A percentile compares a stretch with the other conserved stretches of the same genome.
Evolutionary conservation across 805 yeast species (phyloP).

Genomic region (Myxozyma melibiosi): DNA sequence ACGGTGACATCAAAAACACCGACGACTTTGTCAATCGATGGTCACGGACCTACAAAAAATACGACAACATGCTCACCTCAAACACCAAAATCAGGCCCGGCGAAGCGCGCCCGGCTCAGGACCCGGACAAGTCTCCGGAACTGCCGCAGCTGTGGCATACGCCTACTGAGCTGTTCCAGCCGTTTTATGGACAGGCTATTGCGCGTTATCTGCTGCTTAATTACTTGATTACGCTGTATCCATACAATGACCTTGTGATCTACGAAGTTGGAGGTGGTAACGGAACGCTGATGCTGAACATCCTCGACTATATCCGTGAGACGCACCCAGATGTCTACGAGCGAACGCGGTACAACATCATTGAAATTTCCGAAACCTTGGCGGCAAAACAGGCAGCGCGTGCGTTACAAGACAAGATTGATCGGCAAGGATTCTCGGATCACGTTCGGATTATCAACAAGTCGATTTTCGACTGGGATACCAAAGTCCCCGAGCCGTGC

Average conservation of each 20-base stretch:
- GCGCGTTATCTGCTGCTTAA: constrained; percentile 77
- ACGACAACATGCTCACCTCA: constrained; percentile 42
- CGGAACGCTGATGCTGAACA: constrained; percentile 79
- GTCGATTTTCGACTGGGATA: constrained; percentile 76
- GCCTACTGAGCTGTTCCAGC: constrained; percentile 78
- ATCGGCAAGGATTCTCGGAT: constrained; percentile 51
- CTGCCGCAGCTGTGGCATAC: constrained; percentile 78
- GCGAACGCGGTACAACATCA: constrained; percentile 66
- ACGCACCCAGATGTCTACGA: constrained; percentile 74
- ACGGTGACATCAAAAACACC: constrained; percentile 56
- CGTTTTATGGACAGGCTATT: constrained; percentile 81
- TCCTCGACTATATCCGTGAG: constrained; percentile 62
- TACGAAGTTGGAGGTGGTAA: constrained; percentile 93
- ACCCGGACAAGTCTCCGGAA: constrained; percentile 2
- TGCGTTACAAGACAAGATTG: constrained; percentile 41
- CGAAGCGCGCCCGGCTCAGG: constrained; percentile 3
- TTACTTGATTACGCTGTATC: constrained; percentile 67
- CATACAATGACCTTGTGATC: constrained; percentile 69
- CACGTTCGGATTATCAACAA: constrained; percentile 69
- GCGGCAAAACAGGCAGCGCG: constrained; percentile 56
- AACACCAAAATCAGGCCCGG: constrained; percentile 14
- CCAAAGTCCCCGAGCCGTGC: constrained; percentile 53
- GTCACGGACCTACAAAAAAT: constrained; percentile 53
- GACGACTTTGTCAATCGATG: constrained; percentile 73
- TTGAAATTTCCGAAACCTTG: constrained; percentile 68